phyloP scores from a whole-genome alignment of 495 filamentous ascomycete species.

The Penicillium chermesinum region DNA sequence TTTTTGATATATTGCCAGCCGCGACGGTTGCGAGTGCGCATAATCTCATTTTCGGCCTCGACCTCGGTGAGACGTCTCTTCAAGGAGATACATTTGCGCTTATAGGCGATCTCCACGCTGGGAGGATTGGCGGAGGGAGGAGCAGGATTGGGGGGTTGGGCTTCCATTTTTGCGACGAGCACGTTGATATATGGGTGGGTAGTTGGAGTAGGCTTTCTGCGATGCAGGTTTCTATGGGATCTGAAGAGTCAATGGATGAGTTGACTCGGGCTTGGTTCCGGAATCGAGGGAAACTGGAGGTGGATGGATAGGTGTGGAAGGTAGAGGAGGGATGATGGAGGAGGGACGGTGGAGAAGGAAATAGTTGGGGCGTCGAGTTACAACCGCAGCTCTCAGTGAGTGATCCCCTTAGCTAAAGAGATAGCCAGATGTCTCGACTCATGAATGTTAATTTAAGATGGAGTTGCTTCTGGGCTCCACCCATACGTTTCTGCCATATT shows the following conservation, averaged over 20 bases:
- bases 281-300: not conserved
- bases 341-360: not conserved
- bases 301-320: not conserved
- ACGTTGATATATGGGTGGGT: not conserved
- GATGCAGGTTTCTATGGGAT: not conserved
- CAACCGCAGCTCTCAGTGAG: no score
- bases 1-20: constrained; percentile 80
- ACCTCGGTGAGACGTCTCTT: constrained; percentile 87
- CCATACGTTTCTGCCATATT: constrained; percentile 27
- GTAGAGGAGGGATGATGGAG: not conserved
- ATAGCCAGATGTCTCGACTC: no score
- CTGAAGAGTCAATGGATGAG: not conserved
- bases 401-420: no score
- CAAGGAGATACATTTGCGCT: constrained; percentile 92
- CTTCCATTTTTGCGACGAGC: constrained; percentile 23
- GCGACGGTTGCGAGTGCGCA: constrained; percentile 71
- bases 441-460: no score
- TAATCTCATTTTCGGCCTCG: constrained; percentile 79
- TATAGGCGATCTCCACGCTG: constrained; percentile 93
- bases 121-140: constrained; percentile 54
- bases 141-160: constrained; percentile 20
- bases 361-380: not conserved
- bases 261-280: not conserved
- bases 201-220: not conserved
- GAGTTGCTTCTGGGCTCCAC: not conserved